Evolutionary conservation across 345 rosid species (phyloP), one percentile per base, ranked within the genome.

Genomic region (Camelina neglecta): DNA sequence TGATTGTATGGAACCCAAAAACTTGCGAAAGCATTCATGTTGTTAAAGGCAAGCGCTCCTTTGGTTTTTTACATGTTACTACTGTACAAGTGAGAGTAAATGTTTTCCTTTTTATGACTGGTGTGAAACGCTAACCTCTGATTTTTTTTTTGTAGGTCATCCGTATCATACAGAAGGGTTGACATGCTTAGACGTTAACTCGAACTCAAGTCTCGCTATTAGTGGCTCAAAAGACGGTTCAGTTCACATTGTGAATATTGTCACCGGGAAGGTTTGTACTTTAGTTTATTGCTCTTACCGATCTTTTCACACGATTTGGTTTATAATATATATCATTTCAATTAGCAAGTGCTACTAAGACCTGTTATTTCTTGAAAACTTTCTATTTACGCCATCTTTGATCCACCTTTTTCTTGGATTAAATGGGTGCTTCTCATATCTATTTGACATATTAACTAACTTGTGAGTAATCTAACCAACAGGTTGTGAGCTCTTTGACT

Each of bases 1-100:
- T 92, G 85, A 88, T 95, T 69, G 80, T 92, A 35, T 92, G 97
- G 99, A 89, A 95, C 72, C 97, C 99, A 8, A 92, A 74, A 78
- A 88, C 86, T 80, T 92, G 90, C 11, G 92, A 89, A 80, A 88
- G 69, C 61, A 80, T 84, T 71, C 96, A 90, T 80, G 87, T 86
- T 16, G 81, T 92, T 39, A 83, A 77, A 90, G 97, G 98, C 78
- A 86, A 71, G 73, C 3, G 7, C 24, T 15, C 21, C 11, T 31
- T 54, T 1, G 7, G 36, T 45, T 77, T 29, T 29, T 20, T 44
- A 56, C 61, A 8, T 48, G 21, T 58, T 48, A 38, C 47, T 24
- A 16, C 20, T 57, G 23, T 48, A 33, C 33, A 56, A 69, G 23
- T 18, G 31, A 2, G 0, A n/a, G 11, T 36, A 4, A 6, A 45